Percentiles rank a stretch among this genome's conserved stretches.
Evolutionary conservation across 2,329 filamentous ascomycete species (phyloP).

Genomic region (Seiridium unicorne): DNA sequence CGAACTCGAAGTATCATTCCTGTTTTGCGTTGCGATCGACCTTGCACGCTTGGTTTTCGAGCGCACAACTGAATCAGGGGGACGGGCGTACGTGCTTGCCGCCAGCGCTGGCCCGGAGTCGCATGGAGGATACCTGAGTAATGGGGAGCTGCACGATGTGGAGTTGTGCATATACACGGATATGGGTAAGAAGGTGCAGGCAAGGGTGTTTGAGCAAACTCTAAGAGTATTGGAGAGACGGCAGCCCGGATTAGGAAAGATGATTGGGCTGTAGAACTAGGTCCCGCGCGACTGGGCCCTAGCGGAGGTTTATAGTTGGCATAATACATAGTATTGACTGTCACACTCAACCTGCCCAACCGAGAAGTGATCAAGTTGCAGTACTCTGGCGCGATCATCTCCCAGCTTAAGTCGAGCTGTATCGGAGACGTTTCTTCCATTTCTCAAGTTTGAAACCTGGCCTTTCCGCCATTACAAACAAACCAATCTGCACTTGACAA

Average conservation of each 20-base stretch:
- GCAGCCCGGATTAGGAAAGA: neutral
- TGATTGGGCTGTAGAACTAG: neutral
- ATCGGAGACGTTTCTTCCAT: too few species aligned
- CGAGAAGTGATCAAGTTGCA: too few species aligned
- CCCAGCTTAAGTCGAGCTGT: too few species aligned
- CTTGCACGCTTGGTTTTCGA: conserved; percentile 28
- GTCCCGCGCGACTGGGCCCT: neutral
- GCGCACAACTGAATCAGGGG: conserved; percentile 45
- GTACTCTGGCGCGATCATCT: too few species aligned
- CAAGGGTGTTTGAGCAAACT: neutral
- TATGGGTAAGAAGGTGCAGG: neutral
- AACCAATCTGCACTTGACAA: too few species aligned
- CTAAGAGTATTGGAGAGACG: neutral
- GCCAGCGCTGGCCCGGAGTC: neutral
- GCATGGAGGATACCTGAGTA: neutral
- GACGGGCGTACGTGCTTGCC: conserved; percentile 36
- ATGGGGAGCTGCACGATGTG: neutral
- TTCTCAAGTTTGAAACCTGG: too few species aligned
- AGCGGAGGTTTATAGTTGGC: neutral
- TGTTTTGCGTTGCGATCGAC: conserved; percentile 22
- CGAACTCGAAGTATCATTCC: conserved; percentile 20
- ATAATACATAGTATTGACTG: neutral
- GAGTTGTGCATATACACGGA: neutral
- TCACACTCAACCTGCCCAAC: neutral
- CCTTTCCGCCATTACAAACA: too few species aligned